Conservation (phyloP, 345 rosid species). For the Trapa bicornis region DNA sequence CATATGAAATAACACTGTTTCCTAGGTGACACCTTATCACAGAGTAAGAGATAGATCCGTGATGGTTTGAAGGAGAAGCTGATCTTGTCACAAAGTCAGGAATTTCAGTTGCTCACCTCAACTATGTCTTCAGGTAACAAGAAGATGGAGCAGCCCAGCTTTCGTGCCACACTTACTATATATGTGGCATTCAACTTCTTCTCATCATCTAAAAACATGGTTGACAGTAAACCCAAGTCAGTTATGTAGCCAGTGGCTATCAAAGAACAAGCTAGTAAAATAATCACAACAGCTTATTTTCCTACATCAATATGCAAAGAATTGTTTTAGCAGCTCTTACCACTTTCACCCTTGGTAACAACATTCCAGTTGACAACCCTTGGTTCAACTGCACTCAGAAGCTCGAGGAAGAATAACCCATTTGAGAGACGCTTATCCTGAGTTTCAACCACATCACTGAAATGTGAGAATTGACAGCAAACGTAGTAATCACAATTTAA, state of each 20-base stretch:
- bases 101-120: constrained; percentile 39
- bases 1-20: background rate
- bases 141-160: constrained; percentile 96
- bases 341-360: constrained; percentile 87
- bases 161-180: constrained; percentile 85
- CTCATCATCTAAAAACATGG: constrained; percentile 43
- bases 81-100: background rate
- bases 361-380: constrained; percentile 96
- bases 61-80: background rate
- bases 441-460: constrained; percentile 1
- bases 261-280: background rate
- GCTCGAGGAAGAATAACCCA: constrained; percentile 83
- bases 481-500: background rate
- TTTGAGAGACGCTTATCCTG: constrained; percentile 77
- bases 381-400: constrained; percentile 79
- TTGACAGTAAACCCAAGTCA: background rate
- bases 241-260: background rate
- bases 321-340: constrained; percentile 21
- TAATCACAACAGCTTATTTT: background rate
- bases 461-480: no score
- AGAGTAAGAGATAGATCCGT: no score
- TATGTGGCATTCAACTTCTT: constrained; percentile 93
- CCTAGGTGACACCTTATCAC: background rate
- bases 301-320: background rate
- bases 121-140: constrained; percentile 91